A percentile compares a stretch with the other conserved stretches of the same genome.
Conservation (phyloP, 768 basidiomycete genomes). For the Hydnomerulius pinastri region DNA sequence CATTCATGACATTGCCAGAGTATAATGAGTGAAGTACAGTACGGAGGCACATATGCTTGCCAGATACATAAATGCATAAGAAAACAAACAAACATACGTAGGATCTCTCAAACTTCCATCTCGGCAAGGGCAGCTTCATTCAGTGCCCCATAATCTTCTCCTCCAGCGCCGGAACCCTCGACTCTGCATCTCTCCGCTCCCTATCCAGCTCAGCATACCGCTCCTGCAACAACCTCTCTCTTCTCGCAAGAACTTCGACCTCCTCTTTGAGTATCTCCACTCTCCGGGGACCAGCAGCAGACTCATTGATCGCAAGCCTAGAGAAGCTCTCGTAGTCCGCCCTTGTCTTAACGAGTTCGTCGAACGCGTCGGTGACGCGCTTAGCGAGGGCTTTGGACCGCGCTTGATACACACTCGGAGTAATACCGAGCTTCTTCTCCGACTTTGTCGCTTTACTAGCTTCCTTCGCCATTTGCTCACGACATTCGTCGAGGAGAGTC, state of each 20-base stretch:
- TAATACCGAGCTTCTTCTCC: constrained; percentile 88
- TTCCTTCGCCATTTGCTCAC: constrained; percentile 76
- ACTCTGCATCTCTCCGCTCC: constrained; percentile 63
- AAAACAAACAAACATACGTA: not conserved
- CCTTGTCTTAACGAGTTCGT: constrained; percentile 66
- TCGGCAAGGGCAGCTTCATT: constrained; percentile 76
- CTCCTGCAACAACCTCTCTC: constrained; percentile 79
- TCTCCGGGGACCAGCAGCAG: constrained; percentile 73
- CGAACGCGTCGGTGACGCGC: constrained; percentile 67
- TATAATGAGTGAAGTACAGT: too few species aligned
- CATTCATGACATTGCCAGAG: too few species aligned
- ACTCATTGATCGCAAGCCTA: constrained; percentile 71
- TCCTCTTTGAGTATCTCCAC: constrained; percentile 83
- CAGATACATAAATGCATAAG: constrained; percentile 11
- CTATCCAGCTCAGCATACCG: constrained; percentile 81
- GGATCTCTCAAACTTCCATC: constrained; percentile 44
- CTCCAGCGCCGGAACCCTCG: constrained; percentile 65
- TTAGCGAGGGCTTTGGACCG: constrained; percentile 67
- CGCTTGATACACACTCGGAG: constrained; percentile 88
- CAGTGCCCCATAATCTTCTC: constrained; percentile 82
- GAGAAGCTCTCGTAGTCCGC: constrained; percentile 81
- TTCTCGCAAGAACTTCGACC: constrained; percentile 74
- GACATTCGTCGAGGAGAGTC: constrained; percentile 58
- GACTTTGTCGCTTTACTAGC: constrained; percentile 78
- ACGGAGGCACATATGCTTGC: not conserved